These are phyloP conservation scores for Murraya paniculata DNA, from an alignment of 345 rosid species.

Conservation along the genomic window DNA sequence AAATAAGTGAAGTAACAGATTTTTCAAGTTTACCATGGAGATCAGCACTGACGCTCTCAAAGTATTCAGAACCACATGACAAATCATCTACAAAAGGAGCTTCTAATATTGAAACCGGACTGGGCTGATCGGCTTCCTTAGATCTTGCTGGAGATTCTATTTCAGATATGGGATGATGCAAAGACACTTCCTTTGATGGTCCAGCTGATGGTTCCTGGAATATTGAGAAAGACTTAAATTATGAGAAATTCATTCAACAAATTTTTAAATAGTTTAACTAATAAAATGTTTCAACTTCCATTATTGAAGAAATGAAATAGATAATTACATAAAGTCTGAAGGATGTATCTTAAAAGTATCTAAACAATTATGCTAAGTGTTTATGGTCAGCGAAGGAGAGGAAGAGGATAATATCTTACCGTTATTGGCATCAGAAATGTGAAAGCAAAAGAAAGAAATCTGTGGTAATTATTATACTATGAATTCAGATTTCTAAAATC, in stretches of 20 bases:
- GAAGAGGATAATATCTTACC: background rate
- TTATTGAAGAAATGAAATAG: background rate
- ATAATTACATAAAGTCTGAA: background rate
- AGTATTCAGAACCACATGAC: constrained; percentile 87
- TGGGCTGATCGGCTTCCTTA: constrained; percentile 91
- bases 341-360: background rate
- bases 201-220: constrained; percentile 53
- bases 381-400: background rate
- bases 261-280: background rate
- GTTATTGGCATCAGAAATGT: background rate
- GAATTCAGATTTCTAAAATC: background rate
- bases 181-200: constrained; percentile 30
- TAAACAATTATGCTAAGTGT: background rate
- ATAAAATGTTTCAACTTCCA: background rate
- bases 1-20: background rate
- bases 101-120: constrained; percentile 92
- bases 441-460: background rate
- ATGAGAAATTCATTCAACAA: background rate
- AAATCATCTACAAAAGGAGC: constrained; percentile 68
- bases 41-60: constrained; percentile 89
- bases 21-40: constrained; percentile 65
- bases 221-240: constrained; percentile 12
- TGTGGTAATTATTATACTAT: background rate
- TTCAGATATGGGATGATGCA: constrained; percentile 41
- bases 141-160: constrained; percentile 49